A percentile compares a stretch with the other conserved stretches of the same genome.
phyloP scores from a whole-genome alignment of 2,329 filamentous ascomycete species.

The Paramyrothecium roridum region DNA sequence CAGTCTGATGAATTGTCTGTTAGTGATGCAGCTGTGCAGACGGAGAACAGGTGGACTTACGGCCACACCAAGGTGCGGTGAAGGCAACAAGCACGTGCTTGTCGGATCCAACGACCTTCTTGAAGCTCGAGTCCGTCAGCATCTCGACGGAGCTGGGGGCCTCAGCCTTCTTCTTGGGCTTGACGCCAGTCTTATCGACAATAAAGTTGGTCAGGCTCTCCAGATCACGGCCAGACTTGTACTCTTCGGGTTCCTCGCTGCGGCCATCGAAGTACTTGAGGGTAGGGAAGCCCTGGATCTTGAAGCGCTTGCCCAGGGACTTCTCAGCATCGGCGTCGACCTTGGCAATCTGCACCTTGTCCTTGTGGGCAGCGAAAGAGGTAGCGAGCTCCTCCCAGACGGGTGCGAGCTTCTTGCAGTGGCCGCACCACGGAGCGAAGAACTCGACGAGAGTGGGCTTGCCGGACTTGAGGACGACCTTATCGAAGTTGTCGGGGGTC shows the following conservation, averaged over 20 bases:
- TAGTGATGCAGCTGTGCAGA: constrained; percentile 3
- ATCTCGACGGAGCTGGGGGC: constrained; percentile 73
- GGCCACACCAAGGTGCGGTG: constrained; percentile 97
- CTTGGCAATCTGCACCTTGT: constrained; percentile 84
- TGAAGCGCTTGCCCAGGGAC: constrained; percentile 78
- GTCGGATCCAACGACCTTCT: constrained; percentile 72
- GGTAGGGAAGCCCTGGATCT: constrained; percentile 92
- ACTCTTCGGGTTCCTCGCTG: constrained; percentile 79
- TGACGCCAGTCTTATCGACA: constrained; percentile 80
- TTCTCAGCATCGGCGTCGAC: constrained; percentile 93
- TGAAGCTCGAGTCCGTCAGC: constrained; percentile 78
- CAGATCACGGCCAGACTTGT: constrained; percentile 81
- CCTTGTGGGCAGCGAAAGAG: constrained; percentile 67
- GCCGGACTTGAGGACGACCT: constrained; percentile 81
- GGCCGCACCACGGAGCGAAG: constrained; percentile 97
- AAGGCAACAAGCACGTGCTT: constrained; percentile 94
- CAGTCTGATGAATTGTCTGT: constrained; percentile 63
- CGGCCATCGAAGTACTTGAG: constrained; percentile 98
- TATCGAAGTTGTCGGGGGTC: constrained; percentile 86
- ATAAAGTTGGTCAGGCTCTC: constrained; percentile 82
- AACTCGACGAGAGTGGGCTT: constrained; percentile 97
- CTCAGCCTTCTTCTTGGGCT: constrained; percentile 72
- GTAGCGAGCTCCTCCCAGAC: constrained; percentile 87
- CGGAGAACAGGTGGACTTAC: constrained; percentile 56
- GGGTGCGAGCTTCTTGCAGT: constrained; percentile 97